Base-by-base conservation (phyloP, 495 filamentous ascomycete genomes). In the Letharia columbiana region DNA sequence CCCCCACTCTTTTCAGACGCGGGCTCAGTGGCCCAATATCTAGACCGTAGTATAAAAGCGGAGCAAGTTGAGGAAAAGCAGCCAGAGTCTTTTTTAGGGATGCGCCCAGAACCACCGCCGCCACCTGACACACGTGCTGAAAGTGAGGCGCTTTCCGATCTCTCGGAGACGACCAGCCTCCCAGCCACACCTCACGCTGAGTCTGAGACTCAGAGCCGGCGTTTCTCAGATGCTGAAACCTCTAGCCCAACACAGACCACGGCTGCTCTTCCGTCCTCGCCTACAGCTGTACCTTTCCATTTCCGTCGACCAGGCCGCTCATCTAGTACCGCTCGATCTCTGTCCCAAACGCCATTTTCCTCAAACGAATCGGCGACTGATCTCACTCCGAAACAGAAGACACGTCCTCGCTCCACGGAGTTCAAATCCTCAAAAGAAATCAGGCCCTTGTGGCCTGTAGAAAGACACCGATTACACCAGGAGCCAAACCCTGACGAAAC, bases 381-480 rank as follows among this genome's bases (percentile, higher is more conserved):
- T 7, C 75, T 77, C 3, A 74, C 76, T 12, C 76, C 68, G 18
- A 71, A 76, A 59, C 71, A 71, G 15, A 77, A 67, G 41, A 42
- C 65, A 54, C 75, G 80, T 20, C 76, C 76, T 5, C 77, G 71
- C 63, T 83, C 81, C 9, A 71, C 74, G 6, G 81, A 83, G 60
- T 82, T 82, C 68, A 76, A 73, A 54, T 75, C 73, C 4, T 63
- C 66, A 8, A 77, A 77, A 28, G 81, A 81, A 56, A 78, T 81
- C 44, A 74, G 80, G 12, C 81, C 81, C 0, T 70, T 84, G 35
- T 81, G 76, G 76, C 77, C 80, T 10, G 81, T 83, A 8, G 80
- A 82, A 63, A 76, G 76, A 31, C 75, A 82, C 69, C 74, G 77
- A 31, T 64, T 76, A 20, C 71, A 66, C 28, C 80, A 82, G 71